These are phyloP conservation scores for Phalaenopsis hybrid DNA, from an alignment of 116 monocot species.

Conservation along the genomic window DNA sequence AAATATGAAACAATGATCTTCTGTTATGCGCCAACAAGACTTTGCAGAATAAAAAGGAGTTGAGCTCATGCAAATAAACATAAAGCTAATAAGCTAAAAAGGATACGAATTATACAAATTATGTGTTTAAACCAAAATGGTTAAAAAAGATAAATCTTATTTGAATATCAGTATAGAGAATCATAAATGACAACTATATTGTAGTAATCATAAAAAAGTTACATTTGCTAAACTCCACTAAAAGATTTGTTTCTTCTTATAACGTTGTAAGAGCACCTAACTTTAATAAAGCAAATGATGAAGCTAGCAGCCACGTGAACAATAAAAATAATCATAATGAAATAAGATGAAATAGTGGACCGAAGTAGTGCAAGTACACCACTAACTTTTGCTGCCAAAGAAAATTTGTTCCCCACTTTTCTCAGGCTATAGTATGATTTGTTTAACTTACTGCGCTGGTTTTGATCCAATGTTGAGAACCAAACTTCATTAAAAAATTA, in stretches of 20 bases:
- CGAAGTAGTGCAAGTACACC: not conserved
- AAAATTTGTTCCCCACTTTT: not conserved
- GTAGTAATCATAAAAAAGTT: not conserved
- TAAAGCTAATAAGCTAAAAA: not conserved
- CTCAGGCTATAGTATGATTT: not conserved
- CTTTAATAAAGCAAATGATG: not conserved
- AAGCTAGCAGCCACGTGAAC: not conserved
- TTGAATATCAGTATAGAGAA: not conserved
- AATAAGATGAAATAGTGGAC: not conserved
- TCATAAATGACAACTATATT: not conserved
- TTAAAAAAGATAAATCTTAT: not conserved
- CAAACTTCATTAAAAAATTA: not conserved
- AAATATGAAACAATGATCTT: not conserved
- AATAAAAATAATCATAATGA: not conserved
- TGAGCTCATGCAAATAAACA: not conserved
- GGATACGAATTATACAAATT: not conserved
- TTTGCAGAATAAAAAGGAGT: not conserved
- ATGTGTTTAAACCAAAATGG: not conserved
- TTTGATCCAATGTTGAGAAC: not conserved
- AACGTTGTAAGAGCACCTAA: not conserved
- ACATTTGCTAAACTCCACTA: not conserved
- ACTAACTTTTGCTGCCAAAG: not conserved
- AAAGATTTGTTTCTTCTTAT: not conserved
- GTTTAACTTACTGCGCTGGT: not conserved
- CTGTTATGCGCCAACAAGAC: not conserved